Conservation (phyloP, 495 filamentous ascomycete species). For the Daldinia vernicosa region DNA sequence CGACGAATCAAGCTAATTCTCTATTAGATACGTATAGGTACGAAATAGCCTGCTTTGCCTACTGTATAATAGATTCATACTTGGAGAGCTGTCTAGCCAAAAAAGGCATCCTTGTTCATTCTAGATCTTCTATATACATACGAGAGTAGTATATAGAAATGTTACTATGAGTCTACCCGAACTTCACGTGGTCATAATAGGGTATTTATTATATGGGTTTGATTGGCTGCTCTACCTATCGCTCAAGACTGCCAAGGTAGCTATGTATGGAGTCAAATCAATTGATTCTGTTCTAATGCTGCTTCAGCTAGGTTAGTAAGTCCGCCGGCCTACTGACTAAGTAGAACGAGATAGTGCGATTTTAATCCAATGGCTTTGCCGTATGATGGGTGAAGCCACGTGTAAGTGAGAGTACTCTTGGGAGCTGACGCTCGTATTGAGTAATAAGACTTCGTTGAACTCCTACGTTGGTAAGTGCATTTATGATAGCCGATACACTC, state of each 20-base stretch:
- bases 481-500: background rate
- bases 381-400: constrained; percentile 22
- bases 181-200: background rate
- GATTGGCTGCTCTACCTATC: background rate
- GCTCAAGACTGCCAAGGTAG: background rate
- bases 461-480: background rate
- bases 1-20: constrained; percentile 10
- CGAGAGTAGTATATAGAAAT: constrained; percentile 4
- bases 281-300: background rate
- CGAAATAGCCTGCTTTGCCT: background rate
- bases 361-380: background rate
- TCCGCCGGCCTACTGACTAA: background rate
- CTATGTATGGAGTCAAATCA: background rate
- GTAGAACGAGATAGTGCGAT: background rate
- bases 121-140: constrained; percentile 13
- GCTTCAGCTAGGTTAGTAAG: background rate
- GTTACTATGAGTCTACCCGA: background rate
- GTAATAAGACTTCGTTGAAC: constrained; percentile 5
- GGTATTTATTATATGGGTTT: background rate
- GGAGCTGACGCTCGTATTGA: constrained; percentile 20
- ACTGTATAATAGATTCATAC: too few relatives aligned
- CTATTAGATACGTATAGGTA: background rate
- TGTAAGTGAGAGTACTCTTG: constrained; percentile 15
- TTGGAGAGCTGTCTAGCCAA: constrained; percentile 3
- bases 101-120: constrained; percentile 12